Evolutionary conservation across 2,329 filamentous ascomycete species (phyloP), one percentile per base, ranked within the genome.

Genomic region (Exophiala lecanii-corni): DNA sequence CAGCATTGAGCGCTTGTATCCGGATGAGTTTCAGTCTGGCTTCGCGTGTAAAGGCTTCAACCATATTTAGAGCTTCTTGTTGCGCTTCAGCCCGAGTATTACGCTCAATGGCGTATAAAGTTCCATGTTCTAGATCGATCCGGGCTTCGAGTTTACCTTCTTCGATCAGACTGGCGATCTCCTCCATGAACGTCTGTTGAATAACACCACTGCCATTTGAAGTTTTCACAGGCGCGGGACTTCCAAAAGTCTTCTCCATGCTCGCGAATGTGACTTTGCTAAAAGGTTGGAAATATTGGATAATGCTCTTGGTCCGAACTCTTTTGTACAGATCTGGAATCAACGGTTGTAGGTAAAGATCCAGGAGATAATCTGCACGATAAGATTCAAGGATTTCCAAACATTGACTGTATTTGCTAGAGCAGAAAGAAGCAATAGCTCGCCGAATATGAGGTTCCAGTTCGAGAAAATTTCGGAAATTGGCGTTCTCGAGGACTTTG

Each of bases 391-490:
- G 75, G 25, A 91, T 87, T 35, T 81, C 76, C 33, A 98, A 72
- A 62, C 91, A 97, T 32, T 78, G 78, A 7, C 86, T 84, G 65
- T 96, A 98, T 57, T 94, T 86, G 48, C 87, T 88, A 55, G 85
- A 88, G 56, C 91, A 87, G 68, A 96, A 98, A 61, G 87, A 82
- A 5, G 79, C 79, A 55, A 98, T 85, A 9, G 92, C 91, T 45
- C 89, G 89, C 51, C 92, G 86, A 50, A 98, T 85, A 58, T 97
- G 91, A 3, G 91, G 89, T 65, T 97, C 92, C 1, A 94, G 75
- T 62, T 97, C 92, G 10, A 98, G 76, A 60, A 92, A 95, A 34
- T 78, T 80, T 39, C 92, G 84, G 69, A 98, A 98, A 9, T 75
- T 72, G 23, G 71, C 70, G 59, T 88, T 94, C 26, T 92, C 86